Evolutionary conservation across 495 filamentous ascomycete species (phyloP).

Genomic region (Daldinia bambusicola): DNA sequence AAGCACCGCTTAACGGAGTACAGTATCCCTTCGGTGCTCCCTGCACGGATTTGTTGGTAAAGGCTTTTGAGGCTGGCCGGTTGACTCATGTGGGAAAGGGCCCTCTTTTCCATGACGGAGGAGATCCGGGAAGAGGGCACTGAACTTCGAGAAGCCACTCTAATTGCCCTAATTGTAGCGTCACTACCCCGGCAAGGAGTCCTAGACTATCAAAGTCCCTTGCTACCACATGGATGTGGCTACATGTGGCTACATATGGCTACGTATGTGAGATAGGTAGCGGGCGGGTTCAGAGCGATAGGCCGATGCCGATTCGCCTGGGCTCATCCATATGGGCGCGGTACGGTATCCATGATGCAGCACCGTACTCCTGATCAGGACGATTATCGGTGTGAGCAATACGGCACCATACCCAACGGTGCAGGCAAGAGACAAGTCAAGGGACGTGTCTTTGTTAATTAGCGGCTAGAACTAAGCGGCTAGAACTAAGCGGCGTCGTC

Average conservation of each 20-base stretch:
- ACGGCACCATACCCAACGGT: slow-evolving; percentile 6
- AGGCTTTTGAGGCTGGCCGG: slow-evolving; percentile 24
- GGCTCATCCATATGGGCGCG: neutral
- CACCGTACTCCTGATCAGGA: slow-evolving; percentile 14
- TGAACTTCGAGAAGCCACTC: slow-evolving; percentile 19
- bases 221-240: neutral
- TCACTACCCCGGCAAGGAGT: slow-evolving; percentile 17
- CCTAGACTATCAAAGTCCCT: slow-evolving; percentile 14
- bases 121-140: slow-evolving; percentile 26
- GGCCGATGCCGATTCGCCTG: slow-evolving; percentile 33
- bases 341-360: slow-evolving; percentile 19
- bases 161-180: slow-evolving; percentile 1
- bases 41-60: slow-evolving; percentile 19
- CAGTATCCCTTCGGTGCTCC: slow-evolving; percentile 19
- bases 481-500: slow-evolving; percentile 15
- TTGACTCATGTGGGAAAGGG: slow-evolving; percentile 36
- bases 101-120: slow-evolving; percentile 27
- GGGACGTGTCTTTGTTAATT: neutral
- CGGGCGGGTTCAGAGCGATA: slow-evolving; percentile 10
- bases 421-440: neutral
- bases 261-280: neutral
- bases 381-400: slow-evolving; percentile 27
- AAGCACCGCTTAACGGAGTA: neutral
- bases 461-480: neutral
- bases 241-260: no score